Base-by-base conservation (phyloP, 106 monocot genomes). In the Hemerocallis citrina region DNA sequence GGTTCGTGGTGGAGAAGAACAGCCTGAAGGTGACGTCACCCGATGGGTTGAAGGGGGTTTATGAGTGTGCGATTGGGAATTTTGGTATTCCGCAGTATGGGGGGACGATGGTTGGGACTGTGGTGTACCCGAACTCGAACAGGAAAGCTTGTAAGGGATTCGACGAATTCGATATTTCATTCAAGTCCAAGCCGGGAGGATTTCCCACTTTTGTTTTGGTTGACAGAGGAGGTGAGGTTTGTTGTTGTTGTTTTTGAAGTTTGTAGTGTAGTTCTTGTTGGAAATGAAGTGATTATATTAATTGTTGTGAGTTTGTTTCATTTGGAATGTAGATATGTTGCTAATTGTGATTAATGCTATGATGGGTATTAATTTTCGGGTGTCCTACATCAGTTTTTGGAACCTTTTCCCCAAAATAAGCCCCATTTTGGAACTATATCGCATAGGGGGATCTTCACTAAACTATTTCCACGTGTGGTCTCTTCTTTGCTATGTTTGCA, bases 1-100 rank as follows among this genome's bases (percentile, higher is more conserved):
- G 40, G 40, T 82, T 77, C 28, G 73, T 82, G 30, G 77, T 82
- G 68, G 76, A 81, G 81, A 81, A 81, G 81, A 76, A 59, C 55
- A 76, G 75, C 67, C 58, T 81, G 61, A 76, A 57, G 47, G 76
- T 76, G 63, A 59, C 76, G 2, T 59, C 66, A 12, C 81, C 81
- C 8, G 66, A 66, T 1, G 15, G 62, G 20, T 19, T 75, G 62
- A 81, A 40, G 34, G 71, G 72, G 16, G 47, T 32, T 8, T 20
- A 74, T 35, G 74, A 74, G 34, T 49, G 59, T 45, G 57, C 74
- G 5, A 74, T 74, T 33, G 74, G 52, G 6, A 74, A 74, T 48
- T 74, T 74, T 40, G 74, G 74, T 0, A 28, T 74, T 11, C 55
- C 55, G 10, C 55, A 56, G 31, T 56, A 56, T 27, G 55, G 55